Evolutionary conservation across 2,329 filamentous ascomycete species (phyloP).

Genomic region (Aureobasidium uvarum): DNA sequence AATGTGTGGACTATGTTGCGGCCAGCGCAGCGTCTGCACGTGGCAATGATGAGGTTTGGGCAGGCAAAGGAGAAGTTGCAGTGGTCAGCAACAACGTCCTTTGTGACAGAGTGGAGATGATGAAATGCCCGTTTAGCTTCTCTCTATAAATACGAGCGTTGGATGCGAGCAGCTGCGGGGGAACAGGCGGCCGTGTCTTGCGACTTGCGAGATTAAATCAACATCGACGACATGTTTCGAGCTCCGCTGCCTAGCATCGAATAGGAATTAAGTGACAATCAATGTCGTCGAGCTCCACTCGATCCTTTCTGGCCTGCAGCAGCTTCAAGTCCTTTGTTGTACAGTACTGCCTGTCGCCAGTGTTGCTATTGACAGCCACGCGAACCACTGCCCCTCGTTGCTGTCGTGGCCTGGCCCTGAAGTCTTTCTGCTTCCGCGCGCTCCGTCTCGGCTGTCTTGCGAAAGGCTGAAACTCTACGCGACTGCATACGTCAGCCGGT

Average conservation of each 20-base stretch:
- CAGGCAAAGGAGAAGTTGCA: background rate
- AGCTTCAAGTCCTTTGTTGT: background rate
- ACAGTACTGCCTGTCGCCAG: no score
- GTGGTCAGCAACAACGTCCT: background rate
- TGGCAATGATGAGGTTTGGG: background rate
- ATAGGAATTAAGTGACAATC: background rate
- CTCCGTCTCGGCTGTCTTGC: slow-evolving; percentile 1
- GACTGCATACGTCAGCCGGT: slow-evolving; percentile 6
- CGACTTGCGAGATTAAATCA: slow-evolving; percentile 13
- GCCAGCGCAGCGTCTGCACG: slow-evolving; percentile 19
- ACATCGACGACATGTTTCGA: slow-evolving; percentile 13
- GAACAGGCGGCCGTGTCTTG: background rate
- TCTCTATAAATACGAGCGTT: slow-evolving; percentile 18
- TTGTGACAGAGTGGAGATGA: background rate
- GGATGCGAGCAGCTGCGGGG: slow-evolving; percentile 9
- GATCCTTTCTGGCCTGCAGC: background rate
- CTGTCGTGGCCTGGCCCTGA: slow-evolving; percentile 23
- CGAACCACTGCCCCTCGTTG: slow-evolving; percentile 18
- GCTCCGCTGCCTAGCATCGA: background rate
- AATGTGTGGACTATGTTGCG: slow-evolving; percentile 4
- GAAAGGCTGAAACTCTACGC: background rate
- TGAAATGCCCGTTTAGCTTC: slow-evolving; percentile 18
- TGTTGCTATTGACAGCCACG: slow-evolving; percentile 16
- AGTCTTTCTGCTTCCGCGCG: slow-evolving; percentile 14
- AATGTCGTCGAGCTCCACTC: background rate